Percentiles rank a stretch among this genome's conserved stretches.
Conservation (phyloP, 768 basidiomycete genomes). For the Amyloporia xantha region DNA sequence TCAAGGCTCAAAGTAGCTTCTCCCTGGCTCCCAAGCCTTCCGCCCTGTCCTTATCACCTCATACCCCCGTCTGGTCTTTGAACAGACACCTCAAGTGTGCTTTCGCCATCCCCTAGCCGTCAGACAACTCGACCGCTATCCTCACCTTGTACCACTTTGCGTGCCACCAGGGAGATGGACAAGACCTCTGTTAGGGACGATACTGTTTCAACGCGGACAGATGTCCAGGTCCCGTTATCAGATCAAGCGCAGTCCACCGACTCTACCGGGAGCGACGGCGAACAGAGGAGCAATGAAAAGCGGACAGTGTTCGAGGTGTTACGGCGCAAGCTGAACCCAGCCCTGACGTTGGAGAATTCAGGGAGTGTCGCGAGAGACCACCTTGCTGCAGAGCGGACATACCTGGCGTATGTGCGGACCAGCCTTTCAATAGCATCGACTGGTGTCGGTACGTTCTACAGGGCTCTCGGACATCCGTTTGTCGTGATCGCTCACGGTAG, state of each 20-base stretch:
- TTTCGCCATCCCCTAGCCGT: too few relatives aligned
- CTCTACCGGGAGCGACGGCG: neutral
- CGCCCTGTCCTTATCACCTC: too few relatives aligned
- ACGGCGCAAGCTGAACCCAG: conserved; percentile 1
- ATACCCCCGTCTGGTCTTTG: too few relatives aligned
- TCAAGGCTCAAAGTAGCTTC: too few relatives aligned
- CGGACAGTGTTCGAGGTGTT: neutral
- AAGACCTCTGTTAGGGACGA: too few relatives aligned
- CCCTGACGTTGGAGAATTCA: conserved; percentile 36
- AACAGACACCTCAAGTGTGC: too few relatives aligned
- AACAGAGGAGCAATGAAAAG: neutral
- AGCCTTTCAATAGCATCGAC: conserved; percentile 42
- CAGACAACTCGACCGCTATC: too few relatives aligned
- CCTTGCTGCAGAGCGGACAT: conserved; percentile 44
- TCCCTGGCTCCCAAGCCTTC: too few relatives aligned
- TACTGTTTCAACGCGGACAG: too few relatives aligned
- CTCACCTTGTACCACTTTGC: too few relatives aligned
- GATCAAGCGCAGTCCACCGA: neutral
- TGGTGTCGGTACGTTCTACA: conserved; percentile 37
- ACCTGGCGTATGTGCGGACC: conserved; percentile 45
- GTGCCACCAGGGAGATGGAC: too few relatives aligned
- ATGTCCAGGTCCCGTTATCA: neutral
- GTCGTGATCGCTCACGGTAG: too few relatives aligned
- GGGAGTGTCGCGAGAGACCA: conserved; percentile 48
- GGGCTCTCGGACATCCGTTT: neutral